Evolutionary conservation across 352 stramenopile genomes (phyloP).

Genomic region (Phytophthora cryptogea): DNA sequence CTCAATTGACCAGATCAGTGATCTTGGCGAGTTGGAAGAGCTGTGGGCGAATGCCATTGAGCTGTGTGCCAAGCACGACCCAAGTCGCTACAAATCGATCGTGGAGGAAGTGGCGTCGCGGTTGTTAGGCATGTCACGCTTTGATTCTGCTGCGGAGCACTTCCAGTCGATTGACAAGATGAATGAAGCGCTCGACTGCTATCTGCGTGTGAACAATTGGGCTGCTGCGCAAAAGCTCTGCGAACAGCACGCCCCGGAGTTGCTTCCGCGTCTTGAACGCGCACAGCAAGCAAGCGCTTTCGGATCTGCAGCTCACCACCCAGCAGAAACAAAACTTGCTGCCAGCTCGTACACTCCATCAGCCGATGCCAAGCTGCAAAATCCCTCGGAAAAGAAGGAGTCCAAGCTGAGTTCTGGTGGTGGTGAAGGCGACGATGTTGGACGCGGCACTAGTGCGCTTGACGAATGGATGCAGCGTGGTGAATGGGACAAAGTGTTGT

Average conservation of each 20-base stretch:
- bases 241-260: conserved; percentile 76
- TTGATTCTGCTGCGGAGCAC: conserved; percentile 87
- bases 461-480: conserved; percentile 92
- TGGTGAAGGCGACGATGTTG: conserved; percentile 43
- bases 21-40: conserved; percentile 81
- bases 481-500: conserved; percentile 94
- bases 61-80: conserved; percentile 87
- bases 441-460: conserved; percentile 65
- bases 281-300: conserved; percentile 84
- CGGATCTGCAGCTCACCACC: conserved; percentile 44
- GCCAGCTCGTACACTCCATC: conserved; percentile 58
- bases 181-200: conserved; percentile 92
- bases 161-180: conserved; percentile 91
- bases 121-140: conserved; percentile 81
- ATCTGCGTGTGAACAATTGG: conserved; percentile 82
- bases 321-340: conserved; percentile 56
- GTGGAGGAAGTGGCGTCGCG: conserved; percentile 88
- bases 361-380: conserved; percentile 53
- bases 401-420: conserved; percentile 42
- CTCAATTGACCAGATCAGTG: conserved; percentile 64
- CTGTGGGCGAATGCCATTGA: conserved; percentile 91
- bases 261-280: conserved; percentile 81
- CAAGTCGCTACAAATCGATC: conserved; percentile 87
- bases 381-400: conserved; percentile 54
- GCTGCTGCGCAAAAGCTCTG: conserved; percentile 72